Conservation (phyloP, 2,329 filamentous ascomycete genomes). For the Sordariomycetes sp. region DNA sequence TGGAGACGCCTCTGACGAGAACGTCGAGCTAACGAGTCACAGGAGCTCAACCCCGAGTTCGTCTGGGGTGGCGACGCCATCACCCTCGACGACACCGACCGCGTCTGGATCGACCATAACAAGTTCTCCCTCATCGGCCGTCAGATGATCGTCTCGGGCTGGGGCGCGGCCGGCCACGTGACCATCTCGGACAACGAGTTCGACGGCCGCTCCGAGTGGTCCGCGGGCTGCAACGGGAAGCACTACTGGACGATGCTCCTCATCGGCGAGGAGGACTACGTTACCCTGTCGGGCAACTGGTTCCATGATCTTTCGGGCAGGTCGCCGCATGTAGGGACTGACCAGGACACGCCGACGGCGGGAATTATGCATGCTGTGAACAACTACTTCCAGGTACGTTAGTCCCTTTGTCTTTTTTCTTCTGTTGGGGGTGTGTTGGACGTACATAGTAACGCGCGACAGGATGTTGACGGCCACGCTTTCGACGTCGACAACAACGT, state of each 20-base stretch:
- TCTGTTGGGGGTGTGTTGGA: not conserved
- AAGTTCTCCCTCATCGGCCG: conserved; percentile 27
- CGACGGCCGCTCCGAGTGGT: conserved; percentile 26
- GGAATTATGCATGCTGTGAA: conserved; percentile 22
- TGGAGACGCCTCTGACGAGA: too few species aligned
- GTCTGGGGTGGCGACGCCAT: conserved; percentile 24
- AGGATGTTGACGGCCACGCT: conserved; percentile 25
- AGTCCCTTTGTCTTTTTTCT: not conserved
- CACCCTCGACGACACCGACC: conserved; percentile 16
- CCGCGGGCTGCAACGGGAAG: conserved; percentile 26
- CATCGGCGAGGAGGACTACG: conserved; percentile 21
- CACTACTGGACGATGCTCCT: conserved; percentile 33
- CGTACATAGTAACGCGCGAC: conserved; percentile 5
- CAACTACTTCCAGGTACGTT: conserved; percentile 19
- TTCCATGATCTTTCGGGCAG: conserved; percentile 29
- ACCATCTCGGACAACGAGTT: conserved; percentile 33
- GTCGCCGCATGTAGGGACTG: conserved; percentile 24
- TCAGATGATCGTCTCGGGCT: conserved; percentile 20
- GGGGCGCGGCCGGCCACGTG: conserved; percentile 13
- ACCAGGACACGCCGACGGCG: conserved; percentile 12
- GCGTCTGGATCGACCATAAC: conserved; percentile 22
- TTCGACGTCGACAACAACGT: conserved; percentile 22
- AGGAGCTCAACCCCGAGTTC: conserved; percentile 17
- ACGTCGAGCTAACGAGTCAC: not conserved
- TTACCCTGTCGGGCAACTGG: conserved; percentile 29